A percentile compares a stretch with the other conserved stretches of the same genome.
These are phyloP conservation scores for Fragilaria radians DNA, from an alignment of 108 stramenopile genomes.

Conservation along the genomic window DNA sequence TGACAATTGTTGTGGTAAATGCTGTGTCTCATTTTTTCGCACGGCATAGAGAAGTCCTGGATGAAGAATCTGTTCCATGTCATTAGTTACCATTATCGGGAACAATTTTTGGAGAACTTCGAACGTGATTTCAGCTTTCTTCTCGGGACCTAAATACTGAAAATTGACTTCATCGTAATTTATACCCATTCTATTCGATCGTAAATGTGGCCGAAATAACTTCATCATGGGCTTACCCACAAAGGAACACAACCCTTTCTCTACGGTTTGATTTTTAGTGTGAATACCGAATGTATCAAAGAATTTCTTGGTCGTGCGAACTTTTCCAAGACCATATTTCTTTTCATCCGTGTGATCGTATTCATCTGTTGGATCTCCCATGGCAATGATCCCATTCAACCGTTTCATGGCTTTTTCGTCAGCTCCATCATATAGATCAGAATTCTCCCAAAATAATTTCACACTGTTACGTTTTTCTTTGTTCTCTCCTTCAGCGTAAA, in stretches of 20 bases:
- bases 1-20: not conserved
- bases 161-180: conserved; percentile 56
- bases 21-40: conserved; percentile 1
- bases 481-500: conserved; percentile 81
- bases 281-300: conserved; percentile 82
- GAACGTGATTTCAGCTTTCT: too few species aligned
- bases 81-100: conserved; percentile 29
- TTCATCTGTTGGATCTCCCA: too few species aligned
- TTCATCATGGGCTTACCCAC: conserved; percentile 76
- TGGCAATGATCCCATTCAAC: too few species aligned
- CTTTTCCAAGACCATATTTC: too few species aligned
- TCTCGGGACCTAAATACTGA: conserved; percentile 36
- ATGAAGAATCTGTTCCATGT: conserved; percentile 38
- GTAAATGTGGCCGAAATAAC: conserved; percentile 52
- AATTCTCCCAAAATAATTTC: too few species aligned
- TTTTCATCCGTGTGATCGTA: too few species aligned
- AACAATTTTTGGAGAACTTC: too few species aligned
- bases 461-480: too few species aligned
- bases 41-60: conserved; percentile 29
- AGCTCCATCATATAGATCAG: too few species aligned
- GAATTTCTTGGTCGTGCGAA: conserved; percentile 55
- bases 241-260: too few species aligned
- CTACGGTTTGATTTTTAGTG: conserved; percentile 51
- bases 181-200: conserved; percentile 72
- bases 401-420: too few species aligned